phyloP scores from a whole-genome alignment of 257 asterid species.

The Catharanthus roseus region DNA sequence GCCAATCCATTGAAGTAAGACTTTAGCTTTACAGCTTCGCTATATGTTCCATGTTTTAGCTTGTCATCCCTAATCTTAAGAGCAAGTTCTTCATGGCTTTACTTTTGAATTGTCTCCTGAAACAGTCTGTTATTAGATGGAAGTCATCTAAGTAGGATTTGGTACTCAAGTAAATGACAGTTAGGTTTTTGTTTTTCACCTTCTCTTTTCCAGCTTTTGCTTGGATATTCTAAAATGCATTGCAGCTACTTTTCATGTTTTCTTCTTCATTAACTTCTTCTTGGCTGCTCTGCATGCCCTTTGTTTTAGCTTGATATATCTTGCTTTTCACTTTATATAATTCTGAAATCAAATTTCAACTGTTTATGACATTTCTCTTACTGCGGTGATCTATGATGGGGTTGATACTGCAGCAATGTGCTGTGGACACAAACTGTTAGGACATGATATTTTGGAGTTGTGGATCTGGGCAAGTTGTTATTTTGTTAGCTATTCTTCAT shows the following conservation, averaged over 20 bases:
- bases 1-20: slow-evolving; percentile 96
- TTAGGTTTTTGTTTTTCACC: not conserved
- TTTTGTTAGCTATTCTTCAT: not conserved
- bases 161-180: not conserved
- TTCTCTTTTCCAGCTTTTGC: not conserved
- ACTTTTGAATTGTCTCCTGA: not conserved
- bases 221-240: not conserved
- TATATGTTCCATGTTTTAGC: not conserved
- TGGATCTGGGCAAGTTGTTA: not conserved
- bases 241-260: not conserved
- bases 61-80: not conserved
- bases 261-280: not conserved
- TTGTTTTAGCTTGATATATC: not conserved
- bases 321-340: not conserved
- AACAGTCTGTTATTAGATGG: not conserved
- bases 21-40: slow-evolving; percentile 8
- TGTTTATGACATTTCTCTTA: not conserved
- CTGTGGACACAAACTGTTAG: not conserved
- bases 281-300: not conserved
- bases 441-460: not conserved
- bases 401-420: not conserved
- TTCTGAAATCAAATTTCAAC: not conserved
- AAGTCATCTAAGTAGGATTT: not conserved
- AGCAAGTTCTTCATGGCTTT: not conserved
- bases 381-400: not conserved